Base-by-base conservation (phyloP, 768 basidiomycete species). In the Fomitopsis serialis region DNA sequence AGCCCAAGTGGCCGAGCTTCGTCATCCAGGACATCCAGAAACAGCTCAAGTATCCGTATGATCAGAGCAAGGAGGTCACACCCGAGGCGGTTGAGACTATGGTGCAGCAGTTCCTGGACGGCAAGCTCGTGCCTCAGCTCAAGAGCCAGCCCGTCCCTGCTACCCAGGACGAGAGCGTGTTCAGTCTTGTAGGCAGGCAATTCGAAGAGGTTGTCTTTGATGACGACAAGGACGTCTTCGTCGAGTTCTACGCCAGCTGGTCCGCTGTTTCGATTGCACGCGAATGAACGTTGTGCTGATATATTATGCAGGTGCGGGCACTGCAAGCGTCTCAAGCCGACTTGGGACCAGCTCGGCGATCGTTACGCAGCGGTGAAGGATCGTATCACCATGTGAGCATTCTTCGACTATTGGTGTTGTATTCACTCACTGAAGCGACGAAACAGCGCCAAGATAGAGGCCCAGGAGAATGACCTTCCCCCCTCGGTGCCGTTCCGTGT, bases 211-310 rank as follows among this genome's bases (percentile, higher is more conserved):
- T 94, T 48, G 87, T 91, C 32, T 84, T 81, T 56, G 91, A 97
- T 65, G 89, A 93, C 58, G 74, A 75, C 54, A 97, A 97, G 75
- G 95, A 98, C 67, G 87, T 98, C 63, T 93, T 99, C 63, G 77
- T 98, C 59, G 96, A 98, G 72, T 95, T 99, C 72, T 98, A 91
- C 63, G 97, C 97, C 45, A 82, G 92, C 46, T 99, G 97, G 97
- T 95, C 69, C 42, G 85, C 70, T 34, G 61, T 62, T 47, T 32
- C 65, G 53, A 22, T 9, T 19, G 24, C 53, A 9, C 27, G 44
- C 27, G 25, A 35, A 23, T 19, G 13, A 21, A 35, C n/a, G 50
- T 11, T 1, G 3, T 15, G 15, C 12, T 53, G 36, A 34, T 45
- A 17, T 19, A 3, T 24, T 11, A 53, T 50, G 29, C 61, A 89